Evolutionary conservation across 257 asterid genomes (phyloP).

Genomic region (Nicotiana knightiana): DNA sequence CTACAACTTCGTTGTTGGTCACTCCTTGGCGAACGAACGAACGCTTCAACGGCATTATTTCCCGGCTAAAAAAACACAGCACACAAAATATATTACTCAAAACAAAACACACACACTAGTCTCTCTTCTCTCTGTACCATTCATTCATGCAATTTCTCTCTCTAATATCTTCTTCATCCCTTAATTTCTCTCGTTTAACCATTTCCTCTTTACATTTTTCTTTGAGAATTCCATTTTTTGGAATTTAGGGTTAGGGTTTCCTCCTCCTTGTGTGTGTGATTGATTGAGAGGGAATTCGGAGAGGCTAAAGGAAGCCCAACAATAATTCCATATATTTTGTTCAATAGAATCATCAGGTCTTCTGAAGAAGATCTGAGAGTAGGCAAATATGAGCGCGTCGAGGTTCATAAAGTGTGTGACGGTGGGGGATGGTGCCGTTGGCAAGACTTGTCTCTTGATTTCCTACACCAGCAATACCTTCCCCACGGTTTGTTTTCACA

Average conservation of each 20-base stretch:
- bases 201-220: not conserved
- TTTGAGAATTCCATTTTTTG: not conserved
- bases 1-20: not conserved
- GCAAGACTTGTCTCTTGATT: constrained; percentile 18
- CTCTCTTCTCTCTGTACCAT: not conserved
- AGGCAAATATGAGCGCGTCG: constrained; percentile 12
- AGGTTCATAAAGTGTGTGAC: constrained; percentile 17
- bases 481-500: constrained; percentile 12
- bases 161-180: not conserved
- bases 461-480: constrained; percentile 20
- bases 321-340: not conserved
- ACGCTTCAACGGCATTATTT: constrained; percentile 13
- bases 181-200: not conserved
- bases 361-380: constrained; percentile 12
- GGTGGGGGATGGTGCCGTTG: constrained; percentile 19
- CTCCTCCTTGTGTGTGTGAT: not conserved
- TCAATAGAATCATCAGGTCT: constrained; percentile 9
- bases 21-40: not conserved
- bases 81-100: not conserved
- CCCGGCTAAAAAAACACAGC: not conserved
- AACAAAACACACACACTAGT: not conserved
- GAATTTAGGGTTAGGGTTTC: constrained; percentile 10
- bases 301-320: not conserved
- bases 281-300: not conserved
- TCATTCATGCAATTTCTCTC: not conserved